phyloP scores from a whole-genome alignment of 495 filamentous ascomycete species.

The Daldinia caldariorum region DNA sequence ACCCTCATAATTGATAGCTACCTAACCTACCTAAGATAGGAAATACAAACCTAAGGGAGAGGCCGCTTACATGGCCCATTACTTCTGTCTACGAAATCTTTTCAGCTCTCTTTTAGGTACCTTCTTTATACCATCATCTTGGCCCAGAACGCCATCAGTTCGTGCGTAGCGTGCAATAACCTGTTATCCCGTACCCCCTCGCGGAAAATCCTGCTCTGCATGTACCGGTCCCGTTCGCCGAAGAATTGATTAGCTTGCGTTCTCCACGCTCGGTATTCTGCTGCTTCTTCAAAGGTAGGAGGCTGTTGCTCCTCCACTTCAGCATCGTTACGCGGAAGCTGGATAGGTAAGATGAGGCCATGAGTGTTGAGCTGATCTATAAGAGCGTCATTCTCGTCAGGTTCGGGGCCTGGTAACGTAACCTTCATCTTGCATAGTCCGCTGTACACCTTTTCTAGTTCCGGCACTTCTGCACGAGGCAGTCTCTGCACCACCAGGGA shows the following conservation, averaged over 20 bases:
- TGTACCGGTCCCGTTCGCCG: constrained; percentile 30
- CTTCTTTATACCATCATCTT: neutral
- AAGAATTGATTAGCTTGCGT: constrained; percentile 11
- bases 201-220: constrained; percentile 27
- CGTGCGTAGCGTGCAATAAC: constrained; percentile 9
- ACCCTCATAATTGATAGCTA: no score
- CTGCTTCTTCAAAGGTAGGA: constrained; percentile 16
- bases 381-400: constrained; percentile 11
- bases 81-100: neutral
- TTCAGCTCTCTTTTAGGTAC: neutral
- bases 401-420: neutral
- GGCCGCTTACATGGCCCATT: neutral
- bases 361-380: neutral
- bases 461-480: constrained; percentile 27
- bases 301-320: constrained; percentile 4
- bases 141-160: constrained; percentile 28
- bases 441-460: constrained; percentile 10
- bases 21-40: no score
- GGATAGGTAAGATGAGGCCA: constrained; percentile 23
- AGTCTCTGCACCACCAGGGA: constrained; percentile 31
- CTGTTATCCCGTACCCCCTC: constrained; percentile 22
- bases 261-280: constrained; percentile 32
- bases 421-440: neutral
- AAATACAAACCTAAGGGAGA: neutral
- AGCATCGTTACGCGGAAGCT: constrained; percentile 1